A percentile compares a stretch with the other conserved stretches of the same genome.
Conservation (phyloP, 1,139 yeast species). For the Blastobotrys malaysiensis region DNA sequence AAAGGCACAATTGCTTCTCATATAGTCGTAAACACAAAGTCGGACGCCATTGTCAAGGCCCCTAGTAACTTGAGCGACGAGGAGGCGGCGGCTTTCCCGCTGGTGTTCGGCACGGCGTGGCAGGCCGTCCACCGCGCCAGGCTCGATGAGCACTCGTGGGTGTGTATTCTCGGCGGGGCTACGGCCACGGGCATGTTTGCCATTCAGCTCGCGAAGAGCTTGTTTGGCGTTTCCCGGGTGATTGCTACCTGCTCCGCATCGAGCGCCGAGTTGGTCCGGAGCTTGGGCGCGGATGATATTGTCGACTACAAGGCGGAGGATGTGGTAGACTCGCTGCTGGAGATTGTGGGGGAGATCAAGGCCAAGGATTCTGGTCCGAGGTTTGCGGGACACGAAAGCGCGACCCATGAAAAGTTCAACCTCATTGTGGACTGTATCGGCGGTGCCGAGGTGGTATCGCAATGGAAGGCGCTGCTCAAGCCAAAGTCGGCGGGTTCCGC, state of each 20-base stretch:
- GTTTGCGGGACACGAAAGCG: conserved; percentile 33
- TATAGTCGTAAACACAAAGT: conserved; percentile 41
- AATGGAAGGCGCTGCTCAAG: conserved; percentile 32
- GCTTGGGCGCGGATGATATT: conserved; percentile 47
- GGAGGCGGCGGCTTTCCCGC: conserved; percentile 57
- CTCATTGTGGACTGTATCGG: conserved; percentile 48
- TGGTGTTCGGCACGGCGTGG: conserved; percentile 55
- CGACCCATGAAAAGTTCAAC: conserved; percentile 34
- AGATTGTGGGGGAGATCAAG: conserved; percentile 25
- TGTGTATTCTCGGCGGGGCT: conserved; percentile 67
- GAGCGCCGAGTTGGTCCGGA: conserved; percentile 40
- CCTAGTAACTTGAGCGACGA: conserved; percentile 46
- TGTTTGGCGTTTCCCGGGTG: conserved; percentile 41
- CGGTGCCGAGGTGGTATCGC: conserved; percentile 34
- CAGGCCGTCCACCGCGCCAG: conserved; percentile 38
- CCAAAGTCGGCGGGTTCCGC: conserved; percentile 30
- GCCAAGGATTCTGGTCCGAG: conserved; percentile 10
- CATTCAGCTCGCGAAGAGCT: conserved; percentile 50
- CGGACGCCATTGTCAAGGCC: conserved; percentile 38
- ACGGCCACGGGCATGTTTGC: conserved; percentile 64
- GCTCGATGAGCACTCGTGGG: conserved; percentile 31
- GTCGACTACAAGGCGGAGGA: conserved; percentile 45
- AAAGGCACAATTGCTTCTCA: conserved; percentile 52
- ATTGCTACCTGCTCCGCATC: conserved; percentile 43
- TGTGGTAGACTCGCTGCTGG: conserved; percentile 32